Evolutionary conservation across 768 basidiomycete genomes (phyloP).

Genomic region (Boletus coccyginus): DNA sequence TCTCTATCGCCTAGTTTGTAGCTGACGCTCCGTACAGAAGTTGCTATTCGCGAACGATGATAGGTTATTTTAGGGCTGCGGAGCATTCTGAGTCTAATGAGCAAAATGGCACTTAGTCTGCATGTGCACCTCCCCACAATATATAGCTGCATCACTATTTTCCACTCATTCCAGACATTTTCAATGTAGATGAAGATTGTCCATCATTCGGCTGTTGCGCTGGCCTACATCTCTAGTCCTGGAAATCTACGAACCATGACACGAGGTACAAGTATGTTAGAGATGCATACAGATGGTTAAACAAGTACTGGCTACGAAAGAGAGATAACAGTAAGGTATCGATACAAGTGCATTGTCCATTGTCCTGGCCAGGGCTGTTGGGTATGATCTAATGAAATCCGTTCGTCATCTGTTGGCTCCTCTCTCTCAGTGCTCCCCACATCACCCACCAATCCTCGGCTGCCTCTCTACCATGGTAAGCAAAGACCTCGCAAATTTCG

Average conservation of each 20-base stretch:
- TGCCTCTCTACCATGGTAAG: slow-evolving; percentile 54
- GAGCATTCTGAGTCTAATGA: slow-evolving; percentile 7
- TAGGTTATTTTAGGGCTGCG: slow-evolving; percentile 17
- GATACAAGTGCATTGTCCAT: slow-evolving; percentile 6
- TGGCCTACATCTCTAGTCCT: neutral
- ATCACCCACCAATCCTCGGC: slow-evolving; percentile 69
- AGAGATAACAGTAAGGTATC: slow-evolving; percentile 1
- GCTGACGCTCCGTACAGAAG: slow-evolving; percentile 43
- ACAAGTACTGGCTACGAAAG: neutral
- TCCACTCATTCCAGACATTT: neutral
- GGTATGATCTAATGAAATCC: slow-evolving; percentile 9
- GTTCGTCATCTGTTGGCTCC: slow-evolving; percentile 24
- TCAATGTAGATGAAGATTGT: neutral
- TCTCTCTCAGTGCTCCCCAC: slow-evolving; percentile 50
- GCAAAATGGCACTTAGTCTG: neutral
- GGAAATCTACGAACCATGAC: neutral
- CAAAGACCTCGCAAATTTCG: slow-evolving; percentile 49
- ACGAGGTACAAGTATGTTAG: neutral
- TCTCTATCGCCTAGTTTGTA: neutral
- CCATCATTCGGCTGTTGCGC: neutral
- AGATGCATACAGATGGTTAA: neutral
- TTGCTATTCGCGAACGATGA: slow-evolving; percentile 52
- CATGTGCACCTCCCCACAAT: slow-evolving; percentile 10
- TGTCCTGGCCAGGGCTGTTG: neutral
- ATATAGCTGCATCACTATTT: slow-evolving; percentile 19